Evolutionary conservation across 225 moss, liverwort and hornwort genomes (phyloP), one percentile per base, ranked within the genome.

Genomic region (Asterella californica): DNA sequence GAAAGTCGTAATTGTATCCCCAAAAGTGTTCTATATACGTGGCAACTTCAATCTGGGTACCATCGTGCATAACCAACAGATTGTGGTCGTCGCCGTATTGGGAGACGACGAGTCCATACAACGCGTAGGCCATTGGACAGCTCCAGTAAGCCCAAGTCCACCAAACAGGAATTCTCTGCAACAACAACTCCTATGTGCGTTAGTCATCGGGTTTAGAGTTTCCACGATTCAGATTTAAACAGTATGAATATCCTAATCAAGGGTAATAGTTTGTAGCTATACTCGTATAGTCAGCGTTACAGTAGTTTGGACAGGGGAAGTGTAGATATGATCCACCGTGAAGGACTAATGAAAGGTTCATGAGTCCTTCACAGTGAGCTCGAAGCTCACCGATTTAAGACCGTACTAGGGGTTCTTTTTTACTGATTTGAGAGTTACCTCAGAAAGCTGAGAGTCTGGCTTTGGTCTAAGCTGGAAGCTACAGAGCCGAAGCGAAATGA

Each of bases 131-230:
- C 62, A 88, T 80, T 33, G 94, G 92, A 79, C 90, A 88, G 4
- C 75, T 80, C 94, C 94, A 94, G 74, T 90, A 94, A 27, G 88
- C 89, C 94, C 94, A 94, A 0, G 82, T 77, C 89, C 92, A 91
- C 91, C 91, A 93, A 5, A 79, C 79, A 1, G 92, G 92, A 57
- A 92, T 25, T 66, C 81, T 52, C 81, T 81, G 81, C 37, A 53
- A 4, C 38, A 47, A 32, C 14, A 27, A 36, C 2, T 5, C 8
- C 36, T 49, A 2, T 17, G 46, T 30, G 8, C 27, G 6, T 47
- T 54, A 50, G n/a, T 32, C 18, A 21, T 24, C 10, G 2, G 6
- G 10, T 27, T 37, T 49, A 5, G 12, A 25, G 46, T 6, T 29
- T 21, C 38, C 15, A 15, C 17, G 19, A 27, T 47, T 48, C 42